Percentiles rank a stretch among this genome's conserved stretches.
phyloP scores from a whole-genome alignment of 169 alveolate species.

The Cyclospora cayetanensis region DNA sequence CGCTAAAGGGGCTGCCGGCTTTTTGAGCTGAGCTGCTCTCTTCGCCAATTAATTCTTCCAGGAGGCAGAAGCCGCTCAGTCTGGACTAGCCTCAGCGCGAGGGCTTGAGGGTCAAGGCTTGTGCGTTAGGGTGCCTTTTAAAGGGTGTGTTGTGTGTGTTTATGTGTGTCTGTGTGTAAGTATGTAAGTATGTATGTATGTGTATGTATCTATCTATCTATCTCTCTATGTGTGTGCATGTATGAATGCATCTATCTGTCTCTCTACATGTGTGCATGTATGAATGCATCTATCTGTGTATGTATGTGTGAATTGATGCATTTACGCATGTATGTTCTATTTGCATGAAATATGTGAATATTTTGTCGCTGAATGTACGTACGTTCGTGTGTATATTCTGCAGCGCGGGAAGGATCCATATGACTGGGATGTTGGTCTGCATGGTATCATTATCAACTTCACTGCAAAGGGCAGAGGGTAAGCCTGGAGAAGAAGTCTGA shows the following conservation, averaged over 20 bases:
- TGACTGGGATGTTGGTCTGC: slow-evolving; percentile 53
- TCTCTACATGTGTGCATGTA: not conserved
- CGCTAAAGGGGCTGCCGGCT: too few relatives aligned
- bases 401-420: not conserved
- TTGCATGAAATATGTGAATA: not conserved
- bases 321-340: not conserved
- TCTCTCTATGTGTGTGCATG: not conserved
- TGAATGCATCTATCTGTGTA: not conserved
- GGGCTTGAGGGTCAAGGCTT: not conserved
- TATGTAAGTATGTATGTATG: not conserved
- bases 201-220: not conserved
- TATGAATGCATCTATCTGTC: not conserved
- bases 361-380: not conserved
- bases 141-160: not conserved
- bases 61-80: too few relatives aligned
- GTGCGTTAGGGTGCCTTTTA: not conserved
- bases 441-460: slow-evolving; percentile 39
- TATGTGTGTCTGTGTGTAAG: not conserved
- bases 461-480: not conserved
- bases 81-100: too few relatives aligned
- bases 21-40: too few relatives aligned
- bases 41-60: too few relatives aligned
- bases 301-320: not conserved
- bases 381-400: not conserved
- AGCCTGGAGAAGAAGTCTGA: too few relatives aligned